These are phyloP conservation scores for Sclerospora graminicola DNA, from an alignment of 352 stramenopile genomes.

Conservation along the genomic window DNA sequence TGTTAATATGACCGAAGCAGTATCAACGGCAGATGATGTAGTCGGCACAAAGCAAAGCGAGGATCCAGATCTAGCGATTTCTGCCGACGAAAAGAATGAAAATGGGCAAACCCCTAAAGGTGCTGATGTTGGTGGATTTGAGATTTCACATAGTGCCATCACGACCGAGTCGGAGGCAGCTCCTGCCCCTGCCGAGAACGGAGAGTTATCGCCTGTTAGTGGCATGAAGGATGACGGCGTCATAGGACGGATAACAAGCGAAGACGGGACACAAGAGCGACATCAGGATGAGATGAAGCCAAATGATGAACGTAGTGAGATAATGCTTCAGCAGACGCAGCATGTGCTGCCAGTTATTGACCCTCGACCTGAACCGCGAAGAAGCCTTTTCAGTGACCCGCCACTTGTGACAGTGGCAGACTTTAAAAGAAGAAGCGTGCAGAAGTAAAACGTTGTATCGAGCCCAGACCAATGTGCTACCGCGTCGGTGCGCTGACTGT, in stretches of 20 bases:
- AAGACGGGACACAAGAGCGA: background rate
- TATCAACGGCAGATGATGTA: slow-evolving; percentile 2
- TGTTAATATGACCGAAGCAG: background rate
- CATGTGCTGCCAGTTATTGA: slow-evolving; percentile 39
- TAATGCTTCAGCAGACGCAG: background rate
- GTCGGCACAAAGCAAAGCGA: slow-evolving; percentile 1
- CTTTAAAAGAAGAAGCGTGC: slow-evolving; percentile 55
- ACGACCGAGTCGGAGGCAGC: background rate
- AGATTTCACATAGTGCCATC: slow-evolving; percentile 1
- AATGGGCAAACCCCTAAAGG: background rate
- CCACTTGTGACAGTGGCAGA: slow-evolving; percentile 35
- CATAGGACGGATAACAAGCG: background rate
- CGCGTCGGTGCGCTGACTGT: slow-evolving; percentile 64
- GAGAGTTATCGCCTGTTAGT: background rate
- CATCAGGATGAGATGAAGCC: slow-evolving; percentile 1
- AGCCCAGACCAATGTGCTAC: slow-evolving; percentile 47
- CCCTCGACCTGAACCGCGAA: slow-evolving; percentile 27
- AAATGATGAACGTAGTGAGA: background rate
- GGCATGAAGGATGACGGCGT: slow-evolving; percentile 4
- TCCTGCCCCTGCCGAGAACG: background rate
- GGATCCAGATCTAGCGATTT: background rate
- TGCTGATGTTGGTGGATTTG: background rate
- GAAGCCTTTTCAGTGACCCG: slow-evolving; percentile 34
- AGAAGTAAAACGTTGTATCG: slow-evolving; percentile 24
- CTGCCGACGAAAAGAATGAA: slow-evolving; percentile 2